phyloP scores from a whole-genome alignment of 768 basidiomycete species.

The Baorangia bicolor region DNA sequence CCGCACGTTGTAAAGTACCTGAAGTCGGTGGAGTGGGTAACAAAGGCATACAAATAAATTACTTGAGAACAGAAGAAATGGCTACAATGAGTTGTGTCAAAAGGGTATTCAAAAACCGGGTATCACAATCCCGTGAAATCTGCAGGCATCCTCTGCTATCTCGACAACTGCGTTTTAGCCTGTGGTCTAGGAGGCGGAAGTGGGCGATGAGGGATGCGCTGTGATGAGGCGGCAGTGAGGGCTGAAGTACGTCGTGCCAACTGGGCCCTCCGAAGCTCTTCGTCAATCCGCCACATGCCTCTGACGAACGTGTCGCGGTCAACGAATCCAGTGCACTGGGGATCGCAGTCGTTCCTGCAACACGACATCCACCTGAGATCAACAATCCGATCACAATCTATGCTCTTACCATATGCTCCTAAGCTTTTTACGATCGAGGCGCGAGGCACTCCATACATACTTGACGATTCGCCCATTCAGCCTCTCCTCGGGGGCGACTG shows the following conservation, averaged over 20 bases:
- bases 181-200: slow-evolving; percentile 21
- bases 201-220: slow-evolving; percentile 35
- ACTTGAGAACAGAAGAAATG: background rate
- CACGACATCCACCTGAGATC: background rate
- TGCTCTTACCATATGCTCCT: slow-evolving; percentile 63
- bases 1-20: background rate
- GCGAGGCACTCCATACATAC: slow-evolving; percentile 62
- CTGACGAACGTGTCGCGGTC: slow-evolving; percentile 65
- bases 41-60: slow-evolving; percentile 15
- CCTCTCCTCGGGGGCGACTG: slow-evolving; percentile 43
- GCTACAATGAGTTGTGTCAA: background rate
- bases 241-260: slow-evolving; percentile 33
- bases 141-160: background rate
- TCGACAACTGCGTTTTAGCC: slow-evolving; percentile 11
- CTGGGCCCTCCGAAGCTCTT: slow-evolving; percentile 69
- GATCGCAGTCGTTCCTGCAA: slow-evolving; percentile 70
- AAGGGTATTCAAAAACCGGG: slow-evolving; percentile 21
- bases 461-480: slow-evolving; percentile 58
- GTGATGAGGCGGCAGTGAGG: slow-evolving; percentile 33
- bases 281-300: slow-evolving; percentile 88
- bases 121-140: slow-evolving; percentile 10
- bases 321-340: slow-evolving; percentile 51
- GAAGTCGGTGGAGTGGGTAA: background rate
- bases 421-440: slow-evolving; percentile 51
- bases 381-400: background rate